A percentile compares a stretch with the other conserved stretches of the same genome.
These are phyloP conservation scores for Phlyctochytrium arcticum DNA, from an alignment of 192 early-diverging fungal genomes.

Conservation along the genomic window DNA sequence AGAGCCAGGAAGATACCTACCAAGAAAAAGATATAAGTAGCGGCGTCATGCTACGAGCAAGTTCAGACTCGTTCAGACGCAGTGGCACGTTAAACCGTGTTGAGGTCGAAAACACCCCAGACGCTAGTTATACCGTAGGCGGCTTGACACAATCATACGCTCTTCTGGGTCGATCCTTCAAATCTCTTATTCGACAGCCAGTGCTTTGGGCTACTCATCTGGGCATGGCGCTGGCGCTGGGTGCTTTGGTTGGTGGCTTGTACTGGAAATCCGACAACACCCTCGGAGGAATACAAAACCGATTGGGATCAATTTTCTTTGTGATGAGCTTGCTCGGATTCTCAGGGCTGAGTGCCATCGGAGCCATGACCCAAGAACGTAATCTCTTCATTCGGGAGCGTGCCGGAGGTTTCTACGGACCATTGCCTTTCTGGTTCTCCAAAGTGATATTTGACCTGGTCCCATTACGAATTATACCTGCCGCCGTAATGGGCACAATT, in stretches of 20 bases:
- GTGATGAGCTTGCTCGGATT: conserved; percentile 67
- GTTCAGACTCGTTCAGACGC: too few relatives aligned
- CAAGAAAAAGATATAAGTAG: too few relatives aligned
- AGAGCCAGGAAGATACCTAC: too few relatives aligned
- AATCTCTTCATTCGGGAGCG: conserved; percentile 45
- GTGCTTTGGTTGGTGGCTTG: conserved; percentile 61
- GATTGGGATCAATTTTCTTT: conserved; percentile 67
- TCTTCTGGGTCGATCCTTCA: conserved; percentile 42
- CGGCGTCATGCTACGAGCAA: too few relatives aligned
- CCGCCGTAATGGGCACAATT: conserved; percentile 59
- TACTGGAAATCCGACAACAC: conserved; percentile 56
- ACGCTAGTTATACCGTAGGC: conserved; percentile 19
- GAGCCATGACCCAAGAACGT: conserved; percentile 35
- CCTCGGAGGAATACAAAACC: conserved; percentile 71
- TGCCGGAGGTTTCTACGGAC: conserved; percentile 45
- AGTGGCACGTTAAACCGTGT: neutral
- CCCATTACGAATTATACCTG: conserved; percentile 63
- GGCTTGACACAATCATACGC: conserved; percentile 51
- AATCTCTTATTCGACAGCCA: conserved; percentile 42
- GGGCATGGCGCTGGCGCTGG: conserved; percentile 47
- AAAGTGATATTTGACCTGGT: conserved; percentile 64
- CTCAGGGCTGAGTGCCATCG: conserved; percentile 60
- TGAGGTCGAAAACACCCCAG: neutral
- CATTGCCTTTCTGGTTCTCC: conserved; percentile 42
- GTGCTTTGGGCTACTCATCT: conserved; percentile 54